These are phyloP conservation scores for Suillus alpinus DNA, from an alignment of 768 basidiomycete species.

Conservation along the genomic window DNA sequence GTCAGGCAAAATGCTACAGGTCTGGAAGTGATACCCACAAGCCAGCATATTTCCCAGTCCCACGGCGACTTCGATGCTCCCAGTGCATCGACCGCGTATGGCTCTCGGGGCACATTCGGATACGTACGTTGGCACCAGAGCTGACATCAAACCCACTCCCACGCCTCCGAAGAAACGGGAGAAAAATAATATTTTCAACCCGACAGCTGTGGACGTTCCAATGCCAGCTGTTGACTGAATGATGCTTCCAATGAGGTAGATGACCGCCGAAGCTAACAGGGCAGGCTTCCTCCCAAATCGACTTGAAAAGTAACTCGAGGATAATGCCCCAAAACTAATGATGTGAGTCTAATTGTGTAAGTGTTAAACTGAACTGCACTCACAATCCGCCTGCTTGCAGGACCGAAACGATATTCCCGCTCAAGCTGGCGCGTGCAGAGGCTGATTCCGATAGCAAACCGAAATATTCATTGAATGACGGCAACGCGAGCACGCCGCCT, in stretches of 20 bases:
- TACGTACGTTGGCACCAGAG: slow-evolving; percentile 35
- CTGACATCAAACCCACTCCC: slow-evolving; percentile 40
- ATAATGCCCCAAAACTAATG: slow-evolving; percentile 29
- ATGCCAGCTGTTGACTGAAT: slow-evolving; percentile 34
- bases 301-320: slow-evolving; percentile 25
- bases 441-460: slow-evolving; percentile 26
- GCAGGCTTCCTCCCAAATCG: slow-evolving; percentile 36
- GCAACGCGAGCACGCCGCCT: slow-evolving; percentile 34
- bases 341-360: background rate
- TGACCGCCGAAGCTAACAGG: slow-evolving; percentile 27
- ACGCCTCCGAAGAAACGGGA: slow-evolving; percentile 48
- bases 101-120: slow-evolving; percentile 36
- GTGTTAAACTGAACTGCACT: slow-evolving; percentile 3
- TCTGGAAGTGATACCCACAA: slow-evolving; percentile 22
- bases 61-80: slow-evolving; percentile 29
- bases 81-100: slow-evolving; percentile 38
- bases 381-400: slow-evolving; percentile 36
- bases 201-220: slow-evolving; percentile 23
- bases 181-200: slow-evolving; percentile 30
- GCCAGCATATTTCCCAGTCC: slow-evolving; percentile 35
- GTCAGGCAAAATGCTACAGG: background rate
- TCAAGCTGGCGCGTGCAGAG: slow-evolving; percentile 25
- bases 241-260: slow-evolving; percentile 33
- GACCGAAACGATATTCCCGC: slow-evolving; percentile 37
- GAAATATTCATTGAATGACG: slow-evolving; percentile 35